Evolutionary conservation across 805 yeast species (phyloP).

Genomic region (Starmera quercuum): DNA sequence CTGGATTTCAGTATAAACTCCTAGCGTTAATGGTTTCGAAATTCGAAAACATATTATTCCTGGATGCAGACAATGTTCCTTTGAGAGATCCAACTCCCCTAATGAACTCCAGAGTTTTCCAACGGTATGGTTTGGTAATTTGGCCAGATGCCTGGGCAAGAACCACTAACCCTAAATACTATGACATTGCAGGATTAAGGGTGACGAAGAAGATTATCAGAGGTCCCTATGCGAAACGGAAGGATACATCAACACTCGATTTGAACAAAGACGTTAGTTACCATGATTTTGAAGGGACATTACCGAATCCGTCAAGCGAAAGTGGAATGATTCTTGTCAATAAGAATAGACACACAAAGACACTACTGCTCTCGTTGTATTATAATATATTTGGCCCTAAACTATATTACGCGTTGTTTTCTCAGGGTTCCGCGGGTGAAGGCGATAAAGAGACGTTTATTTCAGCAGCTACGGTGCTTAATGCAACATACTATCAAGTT

Average conservation of each 20-base stretch:
- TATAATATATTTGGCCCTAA: slow-evolving; percentile 56
- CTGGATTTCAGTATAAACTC: slow-evolving; percentile 59
- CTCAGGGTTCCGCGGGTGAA: slow-evolving; percentile 69
- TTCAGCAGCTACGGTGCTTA: slow-evolving; percentile 48
- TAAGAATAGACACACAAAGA: slow-evolving; percentile 44
- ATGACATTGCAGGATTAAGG: slow-evolving; percentile 39
- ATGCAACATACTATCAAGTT: slow-evolving; percentile 40
- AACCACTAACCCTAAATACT: slow-evolving; percentile 54
- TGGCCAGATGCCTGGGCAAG: slow-evolving; percentile 75
- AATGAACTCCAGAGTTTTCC: slow-evolving; percentile 35
- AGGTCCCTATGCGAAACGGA: slow-evolving; percentile 22
- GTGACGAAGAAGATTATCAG: slow-evolving; percentile 28
- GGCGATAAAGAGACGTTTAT: slow-evolving; percentile 67
- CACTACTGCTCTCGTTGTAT: slow-evolving; percentile 45
- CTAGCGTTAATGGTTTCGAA: slow-evolving; percentile 61
- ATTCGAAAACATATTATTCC: slow-evolving; percentile 59
- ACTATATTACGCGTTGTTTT: slow-evolving; percentile 50
- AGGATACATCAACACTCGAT: slow-evolving; percentile 12
- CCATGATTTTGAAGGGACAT: slow-evolving; percentile 49
- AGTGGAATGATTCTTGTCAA: slow-evolving; percentile 55
- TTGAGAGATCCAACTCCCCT: slow-evolving; percentile 48
- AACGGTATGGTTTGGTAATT: slow-evolving; percentile 36
- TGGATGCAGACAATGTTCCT: slow-evolving; percentile 71
- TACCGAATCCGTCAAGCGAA: slow-evolving; percentile 60
- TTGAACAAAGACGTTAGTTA: slow-evolving; percentile 25